phyloP scores from a whole-genome alignment of 2,329 filamentous ascomycete genomes.

The Talaromyces pinophilus region DNA sequence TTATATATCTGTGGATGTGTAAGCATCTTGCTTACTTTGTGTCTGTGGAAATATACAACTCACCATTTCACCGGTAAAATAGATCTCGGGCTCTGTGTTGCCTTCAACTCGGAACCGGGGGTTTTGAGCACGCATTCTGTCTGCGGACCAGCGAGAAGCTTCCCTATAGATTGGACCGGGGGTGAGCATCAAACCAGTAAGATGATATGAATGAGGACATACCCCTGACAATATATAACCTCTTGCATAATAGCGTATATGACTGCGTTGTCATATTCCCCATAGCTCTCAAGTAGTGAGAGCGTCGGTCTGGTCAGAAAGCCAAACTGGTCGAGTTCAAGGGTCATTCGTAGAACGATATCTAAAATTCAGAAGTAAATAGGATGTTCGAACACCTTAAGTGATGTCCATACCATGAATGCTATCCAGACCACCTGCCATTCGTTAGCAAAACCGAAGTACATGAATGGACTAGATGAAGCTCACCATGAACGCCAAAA shows the following conservation, averaged over 20 bases:
- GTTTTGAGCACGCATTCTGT: slow-evolving; percentile 36
- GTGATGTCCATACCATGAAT: slow-evolving; percentile 60
- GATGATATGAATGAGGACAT: slow-evolving; percentile 27
- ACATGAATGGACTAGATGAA: neutral
- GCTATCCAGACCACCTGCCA: slow-evolving; percentile 64
- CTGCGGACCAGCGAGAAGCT: slow-evolving; percentile 74
- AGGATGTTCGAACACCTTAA: neutral
- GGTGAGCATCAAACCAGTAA: neutral
- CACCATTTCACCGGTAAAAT: slow-evolving; percentile 88
- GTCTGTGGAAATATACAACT: slow-evolving; percentile 7
- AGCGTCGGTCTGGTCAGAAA: slow-evolving; percentile 73
- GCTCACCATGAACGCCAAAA: slow-evolving; percentile 71
- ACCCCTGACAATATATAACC: slow-evolving; percentile 76
- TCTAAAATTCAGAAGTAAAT: slow-evolving; percentile 41
- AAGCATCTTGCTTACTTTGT: slow-evolving; percentile 4
- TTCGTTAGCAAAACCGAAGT: neutral
- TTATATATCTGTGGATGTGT: slow-evolving; percentile 62
- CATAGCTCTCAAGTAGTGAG: slow-evolving; percentile 64
- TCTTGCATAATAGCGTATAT: slow-evolving; percentile 89
- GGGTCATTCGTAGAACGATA: slow-evolving; percentile 67
- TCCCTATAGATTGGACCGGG: slow-evolving; percentile 34
- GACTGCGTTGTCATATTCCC: slow-evolving; percentile 72
- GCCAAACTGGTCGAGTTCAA: slow-evolving; percentile 75
- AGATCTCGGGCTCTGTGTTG: slow-evolving; percentile 56
- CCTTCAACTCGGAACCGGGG: slow-evolving; percentile 51